Conservation (phyloP, 306 rosid species). For the Pterocarpus santalinus region DNA sequence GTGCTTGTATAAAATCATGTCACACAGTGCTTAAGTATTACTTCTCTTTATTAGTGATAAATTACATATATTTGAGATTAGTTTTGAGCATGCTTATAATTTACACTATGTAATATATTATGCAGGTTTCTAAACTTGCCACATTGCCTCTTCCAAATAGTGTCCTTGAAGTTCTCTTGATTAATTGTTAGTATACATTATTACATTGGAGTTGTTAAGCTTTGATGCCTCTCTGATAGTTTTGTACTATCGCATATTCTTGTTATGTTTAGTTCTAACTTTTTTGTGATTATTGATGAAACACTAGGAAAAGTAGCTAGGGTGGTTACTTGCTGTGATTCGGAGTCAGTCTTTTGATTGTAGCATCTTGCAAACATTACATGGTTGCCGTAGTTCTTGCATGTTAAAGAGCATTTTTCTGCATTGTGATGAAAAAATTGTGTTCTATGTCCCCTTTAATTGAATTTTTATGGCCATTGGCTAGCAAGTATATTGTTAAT, state of each 20-base stretch:
- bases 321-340: slow-evolving; percentile 85
- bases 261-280: slow-evolving; percentile 24
- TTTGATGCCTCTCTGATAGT: slow-evolving; percentile 10
- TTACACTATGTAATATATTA: slow-evolving; percentile 15
- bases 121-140: slow-evolving; percentile 93
- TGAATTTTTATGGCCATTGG: slow-evolving; percentile 36
- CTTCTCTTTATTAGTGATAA: too few relatives aligned
- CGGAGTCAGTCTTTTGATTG: slow-evolving; percentile 91
- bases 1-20: too few relatives aligned
- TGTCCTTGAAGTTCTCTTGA: slow-evolving; percentile 70
- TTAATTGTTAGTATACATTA: slow-evolving; percentile 69
- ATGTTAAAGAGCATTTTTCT: slow-evolving; percentile 62
- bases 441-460: neutral
- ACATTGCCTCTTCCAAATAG: slow-evolving; percentile 92
- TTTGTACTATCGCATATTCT: slow-evolving; percentile 33
- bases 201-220: slow-evolving; percentile 34
- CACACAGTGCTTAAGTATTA: too few relatives aligned
- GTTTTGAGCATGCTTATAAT: too few relatives aligned
- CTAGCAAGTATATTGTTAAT: slow-evolving; percentile 92
- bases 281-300: slow-evolving; percentile 40
- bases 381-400: slow-evolving; percentile 97
- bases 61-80: too few relatives aligned
- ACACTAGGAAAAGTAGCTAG: slow-evolving; percentile 80
- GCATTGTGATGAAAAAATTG: neutral
- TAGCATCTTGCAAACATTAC: slow-evolving; percentile 99